phyloP scores from a whole-genome alignment of 495 filamentous ascomycete genomes.

The Talaromyces proteolyticus region DNA sequence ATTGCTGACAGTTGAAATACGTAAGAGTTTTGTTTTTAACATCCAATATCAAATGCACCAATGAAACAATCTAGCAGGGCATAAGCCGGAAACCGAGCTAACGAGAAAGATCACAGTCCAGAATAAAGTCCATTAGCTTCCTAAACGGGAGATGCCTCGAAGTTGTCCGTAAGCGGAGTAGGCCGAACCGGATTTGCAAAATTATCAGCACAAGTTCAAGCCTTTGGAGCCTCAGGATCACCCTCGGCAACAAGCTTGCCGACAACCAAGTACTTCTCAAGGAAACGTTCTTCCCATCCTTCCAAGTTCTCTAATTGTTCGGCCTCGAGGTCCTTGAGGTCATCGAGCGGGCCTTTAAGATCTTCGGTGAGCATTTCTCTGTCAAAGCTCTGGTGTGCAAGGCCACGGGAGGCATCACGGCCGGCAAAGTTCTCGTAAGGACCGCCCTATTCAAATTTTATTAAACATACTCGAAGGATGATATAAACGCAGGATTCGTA shows the following conservation, averaged over 20 bases:
- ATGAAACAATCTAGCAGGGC: no score
- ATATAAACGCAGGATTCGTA: constrained; percentile 21
- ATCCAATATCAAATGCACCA: no score
- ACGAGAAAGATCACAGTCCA: no score
- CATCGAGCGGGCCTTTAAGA: constrained; percentile 79
- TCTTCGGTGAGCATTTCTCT: constrained; percentile 95
- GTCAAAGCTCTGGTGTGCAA: constrained; percentile 92
- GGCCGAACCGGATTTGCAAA: no score
- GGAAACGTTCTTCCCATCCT: constrained; percentile 90
- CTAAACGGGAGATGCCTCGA: no score
- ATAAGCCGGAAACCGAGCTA: no score
- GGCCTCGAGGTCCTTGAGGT: constrained; percentile 61
- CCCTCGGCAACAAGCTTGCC: constrained; percentile 79
- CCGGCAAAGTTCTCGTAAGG: constrained; percentile 94
- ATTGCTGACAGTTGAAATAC: no score
- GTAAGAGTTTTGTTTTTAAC: no score
- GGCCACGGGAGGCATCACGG: constrained; percentile 83
- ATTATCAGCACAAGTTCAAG: constrained; percentile 16
- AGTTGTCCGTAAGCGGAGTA: no score
- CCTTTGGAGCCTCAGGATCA: constrained; percentile 45
- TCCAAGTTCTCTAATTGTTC: constrained; percentile 80
- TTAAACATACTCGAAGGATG: no score
- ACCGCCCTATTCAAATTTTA: no score
- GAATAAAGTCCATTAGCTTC: no score
- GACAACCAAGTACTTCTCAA: constrained; percentile 89